Percentiles rank a stretch among this genome's conserved stretches.
Conservation (phyloP, 179 eudicot genomes). For the Drosera spatulata region DNA sequence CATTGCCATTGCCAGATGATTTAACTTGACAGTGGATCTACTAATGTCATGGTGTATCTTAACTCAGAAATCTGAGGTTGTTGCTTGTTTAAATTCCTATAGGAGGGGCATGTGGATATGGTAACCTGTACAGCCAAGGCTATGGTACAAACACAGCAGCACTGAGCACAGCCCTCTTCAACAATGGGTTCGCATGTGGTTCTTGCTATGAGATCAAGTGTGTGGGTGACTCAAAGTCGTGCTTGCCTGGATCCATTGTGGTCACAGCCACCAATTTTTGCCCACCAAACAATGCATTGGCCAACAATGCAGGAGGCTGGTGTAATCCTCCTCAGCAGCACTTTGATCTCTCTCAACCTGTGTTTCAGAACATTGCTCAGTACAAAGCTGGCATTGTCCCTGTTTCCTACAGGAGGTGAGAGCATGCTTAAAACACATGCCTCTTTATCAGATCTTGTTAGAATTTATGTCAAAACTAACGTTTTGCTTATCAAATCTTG, state of each 20-base stretch:
- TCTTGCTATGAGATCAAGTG: constrained; percentile 50
- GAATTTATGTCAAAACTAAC: no score
- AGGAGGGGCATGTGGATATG: constrained; percentile 9
- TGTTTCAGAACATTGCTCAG: constrained; percentile 47
- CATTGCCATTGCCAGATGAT: no score
- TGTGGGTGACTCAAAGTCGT: constrained; percentile 32
- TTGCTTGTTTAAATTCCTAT: no score
- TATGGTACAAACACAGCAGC: constrained; percentile 65
- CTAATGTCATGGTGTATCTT: no score
- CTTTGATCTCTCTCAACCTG: no score
- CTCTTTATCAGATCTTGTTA: no score
- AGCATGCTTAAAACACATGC: neutral
- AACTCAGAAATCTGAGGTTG: no score
- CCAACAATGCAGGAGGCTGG: constrained; percentile 54
- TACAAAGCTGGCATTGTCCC: constrained; percentile 52
- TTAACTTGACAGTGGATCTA: no score
- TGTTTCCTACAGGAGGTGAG: constrained; percentile 46
- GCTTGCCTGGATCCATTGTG: constrained; percentile 31
- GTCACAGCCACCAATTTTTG: constrained; percentile 70
- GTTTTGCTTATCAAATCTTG: no score
- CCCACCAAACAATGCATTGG: constrained; percentile 48
- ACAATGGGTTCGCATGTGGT: constrained; percentile 49
- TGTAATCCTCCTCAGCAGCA: constrained; percentile 19
- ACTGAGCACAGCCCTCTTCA: constrained; percentile 59
- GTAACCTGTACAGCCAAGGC: constrained; percentile 39